Evolutionary conservation across 345 rosid species (phyloP).

Genomic region (Ricinus communis): DNA sequence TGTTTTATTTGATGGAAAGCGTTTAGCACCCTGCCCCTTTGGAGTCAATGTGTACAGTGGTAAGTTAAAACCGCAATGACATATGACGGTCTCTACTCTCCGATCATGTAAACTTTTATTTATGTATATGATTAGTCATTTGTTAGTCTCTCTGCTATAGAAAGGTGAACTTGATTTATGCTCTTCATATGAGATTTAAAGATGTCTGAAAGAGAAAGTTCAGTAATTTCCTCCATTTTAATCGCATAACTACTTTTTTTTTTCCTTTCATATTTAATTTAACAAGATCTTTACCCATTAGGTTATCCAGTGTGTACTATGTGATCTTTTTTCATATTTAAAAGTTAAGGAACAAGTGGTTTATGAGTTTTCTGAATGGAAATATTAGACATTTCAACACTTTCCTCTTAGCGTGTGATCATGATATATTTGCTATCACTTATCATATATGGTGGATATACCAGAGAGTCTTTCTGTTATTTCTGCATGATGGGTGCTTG

Average conservation of each 20-base stretch:
- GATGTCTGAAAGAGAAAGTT: neutral
- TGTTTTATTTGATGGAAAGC: conserved; percentile 43
- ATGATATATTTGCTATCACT: no score
- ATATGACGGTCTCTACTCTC: neutral
- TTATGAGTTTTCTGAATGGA: no score
- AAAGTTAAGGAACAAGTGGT: no score
- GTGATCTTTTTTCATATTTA: no score
- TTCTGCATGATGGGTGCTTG: no score
- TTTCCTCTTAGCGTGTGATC: neutral
- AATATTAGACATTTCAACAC: neutral
- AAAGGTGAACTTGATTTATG: neutral
- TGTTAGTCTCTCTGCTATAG: neutral
- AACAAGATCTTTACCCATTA: no score
- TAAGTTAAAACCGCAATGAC: conserved; percentile 37
- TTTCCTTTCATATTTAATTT: no score
- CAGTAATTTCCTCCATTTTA: no score
- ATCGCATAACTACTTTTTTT: no score
- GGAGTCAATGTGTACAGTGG: conserved; percentile 58
- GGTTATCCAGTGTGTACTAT: no score
- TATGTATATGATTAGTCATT: neutral
- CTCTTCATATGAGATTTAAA: neutral
- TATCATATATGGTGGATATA: no score
- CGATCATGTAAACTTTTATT: neutral
- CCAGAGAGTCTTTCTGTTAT: no score
- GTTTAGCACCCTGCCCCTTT: conserved; percentile 59